Percentiles rank a stretch among this genome's conserved stretches.
These are phyloP conservation scores for Termitomyces sp. DNA, from an alignment of 768 basidiomycete genomes.

Conservation along the genomic window DNA sequence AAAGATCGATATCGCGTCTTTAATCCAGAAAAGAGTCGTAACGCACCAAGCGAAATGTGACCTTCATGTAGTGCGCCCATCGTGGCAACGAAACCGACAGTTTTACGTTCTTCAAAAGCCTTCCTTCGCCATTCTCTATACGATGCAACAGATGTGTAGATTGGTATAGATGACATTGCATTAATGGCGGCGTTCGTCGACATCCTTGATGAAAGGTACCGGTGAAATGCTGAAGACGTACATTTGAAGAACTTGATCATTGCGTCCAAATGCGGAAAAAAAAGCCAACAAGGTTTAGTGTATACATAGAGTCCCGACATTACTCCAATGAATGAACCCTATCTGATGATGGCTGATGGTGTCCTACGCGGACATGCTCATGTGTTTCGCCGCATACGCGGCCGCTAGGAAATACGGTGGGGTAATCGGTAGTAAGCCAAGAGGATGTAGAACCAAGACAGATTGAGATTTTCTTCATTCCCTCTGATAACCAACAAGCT, in stretches of 20 bases:
- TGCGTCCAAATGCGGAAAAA: background rate
- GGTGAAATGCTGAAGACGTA: background rate
- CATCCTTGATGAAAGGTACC: constrained; percentile 6
- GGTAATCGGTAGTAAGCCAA: background rate
- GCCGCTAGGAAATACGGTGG: background rate
- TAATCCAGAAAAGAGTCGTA: background rate
- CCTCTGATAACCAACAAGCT: background rate
- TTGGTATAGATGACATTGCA: constrained; percentile 31
- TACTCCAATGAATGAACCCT: too few relatives aligned
- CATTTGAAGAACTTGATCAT: background rate
- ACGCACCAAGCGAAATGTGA: constrained; percentile 83
- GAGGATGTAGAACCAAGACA: background rate
- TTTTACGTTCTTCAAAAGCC: constrained; percentile 51
- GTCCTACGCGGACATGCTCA: too few relatives aligned
- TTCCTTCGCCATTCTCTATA: constrained; percentile 72
- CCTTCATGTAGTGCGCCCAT: constrained; percentile 98
- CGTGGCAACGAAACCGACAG: constrained; percentile 93
- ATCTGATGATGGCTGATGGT: too few relatives aligned
- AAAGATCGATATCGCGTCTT: background rate
- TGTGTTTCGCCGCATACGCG: too few relatives aligned
- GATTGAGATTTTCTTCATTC: background rate
- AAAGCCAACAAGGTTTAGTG: too few relatives aligned
- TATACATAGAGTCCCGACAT: too few relatives aligned
- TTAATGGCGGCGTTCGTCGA: background rate
- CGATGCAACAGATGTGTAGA: constrained; percentile 53